These are phyloP conservation scores for Radiomyces spectabilis DNA, from an alignment of 192 early-diverging fungal species.

Conservation along the genomic window DNA sequence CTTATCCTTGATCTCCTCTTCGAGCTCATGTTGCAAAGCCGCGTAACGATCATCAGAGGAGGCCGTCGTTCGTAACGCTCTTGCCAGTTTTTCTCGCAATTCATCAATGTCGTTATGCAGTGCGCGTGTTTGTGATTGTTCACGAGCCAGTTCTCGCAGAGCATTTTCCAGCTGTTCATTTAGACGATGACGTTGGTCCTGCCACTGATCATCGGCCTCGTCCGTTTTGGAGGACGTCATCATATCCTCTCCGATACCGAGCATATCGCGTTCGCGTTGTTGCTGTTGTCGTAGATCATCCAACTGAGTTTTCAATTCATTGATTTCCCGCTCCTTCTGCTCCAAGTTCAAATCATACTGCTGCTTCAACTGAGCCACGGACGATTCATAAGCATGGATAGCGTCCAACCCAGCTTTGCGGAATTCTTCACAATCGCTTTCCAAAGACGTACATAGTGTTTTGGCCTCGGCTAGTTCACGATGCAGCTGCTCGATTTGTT, in stretches of 20 bases:
- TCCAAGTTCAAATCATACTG: too few relatives aligned
- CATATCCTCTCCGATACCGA: slow-evolving; percentile 18
- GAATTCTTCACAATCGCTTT: slow-evolving; percentile 29
- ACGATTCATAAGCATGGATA: slow-evolving; percentile 32
- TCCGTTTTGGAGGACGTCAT: not conserved
- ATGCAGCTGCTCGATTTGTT: slow-evolving; percentile 20
- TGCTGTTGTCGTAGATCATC: too few relatives aligned
- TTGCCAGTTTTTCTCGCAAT: not conserved
- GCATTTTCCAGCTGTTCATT: slow-evolving; percentile 23
- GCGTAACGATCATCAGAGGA: not conserved
- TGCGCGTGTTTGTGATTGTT: not conserved
- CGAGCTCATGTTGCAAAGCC: slow-evolving; percentile 4
- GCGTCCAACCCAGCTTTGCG: slow-evolving; percentile 31
- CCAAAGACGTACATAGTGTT: slow-evolving; percentile 11
- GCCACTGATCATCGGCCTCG: slow-evolving; percentile 7
- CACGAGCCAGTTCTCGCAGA: not conserved
- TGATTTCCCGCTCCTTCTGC: too few relatives aligned
- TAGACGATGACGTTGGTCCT: slow-evolving; percentile 33
- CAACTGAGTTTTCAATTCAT: too few relatives aligned
- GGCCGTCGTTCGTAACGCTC: not conserved
- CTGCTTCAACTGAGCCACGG: slow-evolving; percentile 26
- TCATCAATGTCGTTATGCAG: not conserved
- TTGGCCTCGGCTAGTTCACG: slow-evolving; percentile 5
- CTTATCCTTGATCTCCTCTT: slow-evolving; percentile 12
- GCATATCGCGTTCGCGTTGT: slow-evolving; percentile 2